A percentile compares a stretch with the other conserved stretches of the same genome.
Evolutionary conservation across 495 filamentous ascomycete genomes (phyloP).

Genomic region (Corynascus novoguineensis): DNA sequence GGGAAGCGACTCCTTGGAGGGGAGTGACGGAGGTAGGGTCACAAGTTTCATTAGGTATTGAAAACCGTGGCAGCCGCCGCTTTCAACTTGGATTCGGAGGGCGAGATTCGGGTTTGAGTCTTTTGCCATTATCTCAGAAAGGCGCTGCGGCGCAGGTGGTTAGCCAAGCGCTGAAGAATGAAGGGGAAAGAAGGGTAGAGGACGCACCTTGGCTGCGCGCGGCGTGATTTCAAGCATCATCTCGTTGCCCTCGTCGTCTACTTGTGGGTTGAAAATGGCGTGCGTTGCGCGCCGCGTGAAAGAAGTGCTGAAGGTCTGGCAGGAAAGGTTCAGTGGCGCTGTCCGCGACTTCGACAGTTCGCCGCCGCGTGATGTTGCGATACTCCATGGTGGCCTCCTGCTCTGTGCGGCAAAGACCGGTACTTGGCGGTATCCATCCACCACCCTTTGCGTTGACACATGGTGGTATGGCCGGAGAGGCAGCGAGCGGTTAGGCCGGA

Average conservation of each 20-base stretch:
- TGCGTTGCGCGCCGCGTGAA: constrained; percentile 30
- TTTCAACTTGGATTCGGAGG: constrained; percentile 83
- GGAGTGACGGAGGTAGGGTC: constrained; percentile 43
- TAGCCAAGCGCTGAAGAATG: background rate
- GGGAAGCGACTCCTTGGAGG: constrained; percentile 13
- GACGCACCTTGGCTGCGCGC: constrained; percentile 66
- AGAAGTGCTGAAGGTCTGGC: constrained; percentile 31
- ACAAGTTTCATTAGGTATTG: constrained; percentile 92
- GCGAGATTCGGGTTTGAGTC: constrained; percentile 77
- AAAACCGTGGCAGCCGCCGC: constrained; percentile 94
- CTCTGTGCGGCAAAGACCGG: background rate
- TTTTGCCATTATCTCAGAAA: constrained; percentile 62
- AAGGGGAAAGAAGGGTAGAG: constrained; percentile 13
- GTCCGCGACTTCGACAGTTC: background rate
- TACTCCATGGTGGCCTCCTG: background rate
- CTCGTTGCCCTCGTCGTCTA: constrained; percentile 72
- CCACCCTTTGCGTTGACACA: background rate
- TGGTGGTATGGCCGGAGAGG: constrained; percentile 5
- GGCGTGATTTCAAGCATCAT: constrained; percentile 76
- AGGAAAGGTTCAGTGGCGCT: constrained; percentile 11
- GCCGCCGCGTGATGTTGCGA: background rate
- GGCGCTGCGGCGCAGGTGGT: constrained; percentile 43
- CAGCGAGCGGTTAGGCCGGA: background rate
- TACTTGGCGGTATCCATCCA: background rate
- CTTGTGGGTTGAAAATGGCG: constrained; percentile 56